Conservation (phyloP, 371 early-diverging fungal genomes). For the Synchytrium microbalum region DNA sequence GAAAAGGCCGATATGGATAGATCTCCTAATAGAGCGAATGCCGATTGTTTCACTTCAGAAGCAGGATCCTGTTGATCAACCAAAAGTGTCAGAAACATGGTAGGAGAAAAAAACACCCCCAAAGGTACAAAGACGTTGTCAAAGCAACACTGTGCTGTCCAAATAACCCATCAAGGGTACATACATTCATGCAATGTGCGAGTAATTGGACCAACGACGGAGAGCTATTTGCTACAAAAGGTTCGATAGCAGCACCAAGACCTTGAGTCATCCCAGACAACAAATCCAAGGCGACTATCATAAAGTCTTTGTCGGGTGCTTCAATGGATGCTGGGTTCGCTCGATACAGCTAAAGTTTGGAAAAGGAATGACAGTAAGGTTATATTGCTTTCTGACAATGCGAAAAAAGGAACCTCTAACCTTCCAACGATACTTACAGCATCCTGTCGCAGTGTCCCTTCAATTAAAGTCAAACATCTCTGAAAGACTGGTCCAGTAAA, state of each 20-base stretch:
- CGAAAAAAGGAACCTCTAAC: slow-evolving; percentile 74
- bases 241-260: slow-evolving; percentile 63
- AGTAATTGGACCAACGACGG: slow-evolving; percentile 10
- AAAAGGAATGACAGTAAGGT: too few species aligned
- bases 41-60: slow-evolving; percentile 80
- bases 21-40: slow-evolving; percentile 91
- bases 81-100: too few species aligned
- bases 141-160: too few species aligned
- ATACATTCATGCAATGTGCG: slow-evolving; percentile 8
- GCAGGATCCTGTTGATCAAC: slow-evolving; percentile 55
- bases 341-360: too few species aligned
- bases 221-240: slow-evolving; percentile 52
- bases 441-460: too few species aligned
- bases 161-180: too few species aligned
- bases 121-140: too few species aligned
- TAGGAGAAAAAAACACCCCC: too few species aligned
- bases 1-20: slow-evolving; percentile 76
- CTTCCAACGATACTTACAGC: slow-evolving; percentile 76
- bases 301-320: slow-evolving; percentile 88
- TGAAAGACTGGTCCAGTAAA: too few species aligned
- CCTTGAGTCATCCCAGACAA: slow-evolving; percentile 89
- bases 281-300: slow-evolving; percentile 90
- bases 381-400: too few species aligned
- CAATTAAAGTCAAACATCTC: too few species aligned
- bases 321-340: too few species aligned